Percentiles rank a stretch among this genome's conserved stretches.
Conservation (phyloP, 2,329 filamentous ascomycete species). For the Fusarium camptoceras region DNA sequence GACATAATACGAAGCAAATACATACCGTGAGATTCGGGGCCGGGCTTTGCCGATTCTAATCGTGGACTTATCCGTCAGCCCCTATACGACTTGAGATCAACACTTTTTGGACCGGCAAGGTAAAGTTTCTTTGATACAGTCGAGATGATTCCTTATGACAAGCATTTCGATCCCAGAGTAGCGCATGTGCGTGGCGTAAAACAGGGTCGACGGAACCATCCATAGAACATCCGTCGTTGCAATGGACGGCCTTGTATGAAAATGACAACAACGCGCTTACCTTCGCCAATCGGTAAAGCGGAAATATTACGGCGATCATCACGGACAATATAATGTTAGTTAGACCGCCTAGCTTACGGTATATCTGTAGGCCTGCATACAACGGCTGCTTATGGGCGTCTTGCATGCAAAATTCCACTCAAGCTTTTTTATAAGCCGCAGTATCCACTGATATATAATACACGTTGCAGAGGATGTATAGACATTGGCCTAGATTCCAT, state of each 20-base stretch:
- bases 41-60: neutral
- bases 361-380: neutral
- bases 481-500: neutral
- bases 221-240: neutral
- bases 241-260: neutral
- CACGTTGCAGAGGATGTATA: neutral
- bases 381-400: neutral
- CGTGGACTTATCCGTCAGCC: neutral
- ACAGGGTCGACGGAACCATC: neutral
- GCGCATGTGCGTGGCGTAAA: constrained; percentile 1
- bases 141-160: neutral
- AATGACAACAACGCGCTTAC: neutral
- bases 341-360: neutral
- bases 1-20: neutral
- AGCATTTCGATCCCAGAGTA: neutral
- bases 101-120: neutral
- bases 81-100: neutral
- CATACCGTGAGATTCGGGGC: neutral
- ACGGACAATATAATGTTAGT: neutral
- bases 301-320: neutral
- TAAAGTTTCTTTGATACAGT: neutral
- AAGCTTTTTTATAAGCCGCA: neutral
- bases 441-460: neutral
- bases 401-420: neutral
- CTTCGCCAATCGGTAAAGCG: neutral